Conservation (phyloP, 805 yeast genomes). For the Kazachstania kunashirensis region DNA sequence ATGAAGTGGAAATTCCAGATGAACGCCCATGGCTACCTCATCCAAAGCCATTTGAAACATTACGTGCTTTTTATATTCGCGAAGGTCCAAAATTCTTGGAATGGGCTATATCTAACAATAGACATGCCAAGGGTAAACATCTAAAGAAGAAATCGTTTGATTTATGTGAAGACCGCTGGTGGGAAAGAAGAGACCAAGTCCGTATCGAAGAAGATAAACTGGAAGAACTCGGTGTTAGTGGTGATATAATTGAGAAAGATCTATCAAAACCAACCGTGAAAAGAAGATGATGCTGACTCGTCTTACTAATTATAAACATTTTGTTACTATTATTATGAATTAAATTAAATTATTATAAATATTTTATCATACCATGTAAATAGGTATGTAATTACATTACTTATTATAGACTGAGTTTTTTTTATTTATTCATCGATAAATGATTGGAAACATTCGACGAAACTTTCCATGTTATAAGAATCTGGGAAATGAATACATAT, state of each 20-base stretch:
- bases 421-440: conserved; percentile 15
- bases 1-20: conserved; percentile 70
- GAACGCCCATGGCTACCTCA: conserved; percentile 95
- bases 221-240: conserved; percentile 88
- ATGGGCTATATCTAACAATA: conserved; percentile 84
- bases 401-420: neutral
- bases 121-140: conserved; percentile 81
- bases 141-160: conserved; percentile 85
- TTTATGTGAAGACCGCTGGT: conserved; percentile 88
- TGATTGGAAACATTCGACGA: conserved; percentile 23
- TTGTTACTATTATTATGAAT: neutral
- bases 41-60: conserved; percentile 83
- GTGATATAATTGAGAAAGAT: conserved; percentile 74
- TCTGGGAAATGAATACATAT: conserved; percentile 24
- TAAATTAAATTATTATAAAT: neutral
- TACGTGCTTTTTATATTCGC: conserved; percentile 76
- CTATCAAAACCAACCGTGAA: conserved; percentile 41
- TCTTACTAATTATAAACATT: neutral
- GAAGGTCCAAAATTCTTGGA: conserved; percentile 80
- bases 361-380: too few species aligned
- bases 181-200: conserved; percentile 95
- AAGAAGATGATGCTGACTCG: conserved; percentile 29
- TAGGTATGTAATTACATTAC: too few species aligned
- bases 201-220: conserved; percentile 79
- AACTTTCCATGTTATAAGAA: conserved; percentile 19